Evolutionary conservation across 2,329 filamentous ascomycete species (phyloP), one percentile per base, ranked within the genome.

Genomic region (Fusarium sp.): DNA sequence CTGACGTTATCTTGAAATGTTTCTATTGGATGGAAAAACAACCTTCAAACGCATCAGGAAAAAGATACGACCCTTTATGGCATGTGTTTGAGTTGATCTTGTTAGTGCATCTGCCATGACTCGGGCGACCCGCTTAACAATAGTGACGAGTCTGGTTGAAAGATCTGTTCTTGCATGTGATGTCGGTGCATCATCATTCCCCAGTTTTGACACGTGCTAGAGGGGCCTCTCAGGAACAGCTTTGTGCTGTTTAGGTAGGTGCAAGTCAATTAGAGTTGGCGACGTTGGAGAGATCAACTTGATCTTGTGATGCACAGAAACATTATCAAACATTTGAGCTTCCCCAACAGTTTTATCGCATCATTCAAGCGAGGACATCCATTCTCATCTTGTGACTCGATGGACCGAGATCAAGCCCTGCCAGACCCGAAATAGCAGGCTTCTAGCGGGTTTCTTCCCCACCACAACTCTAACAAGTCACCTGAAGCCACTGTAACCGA

Each of bases 121-220:
- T 70, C 69, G 45, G 46, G 69, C 27, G 65, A 29, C 49, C 53
- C 57, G 68, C 47, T 57, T 72, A 72, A 58, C 69, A 72, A 32
- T 25, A 6, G 51, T 63, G 53, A 72, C 68, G 24, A 34, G 42
- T 42, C 27, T 2, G 25, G 6, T 30, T 43, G 42, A 49, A 52
- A 54, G 44, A 46, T 59, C 29, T 49, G 24, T 55, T 57, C 71
- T 75, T 65, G 70, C 73, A 75, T 75, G 73, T 75, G 73, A 75
- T 66, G 63, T 61, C 25, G 53, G 47, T 61, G 51, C 63, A 66
- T 66, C 60, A 66, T 61, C 71, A 65, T 72, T 66, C 62, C 58
- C 71, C 69, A 60, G 70, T 56, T 75, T 63, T 76, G 74, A 76
- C 74, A 76, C 73, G 74, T 76, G 74, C 74, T 75, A 64, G 65